Conservation (phyloP, 2,329 filamentous ascomycete species). For the Fusarium sp. region DNA sequence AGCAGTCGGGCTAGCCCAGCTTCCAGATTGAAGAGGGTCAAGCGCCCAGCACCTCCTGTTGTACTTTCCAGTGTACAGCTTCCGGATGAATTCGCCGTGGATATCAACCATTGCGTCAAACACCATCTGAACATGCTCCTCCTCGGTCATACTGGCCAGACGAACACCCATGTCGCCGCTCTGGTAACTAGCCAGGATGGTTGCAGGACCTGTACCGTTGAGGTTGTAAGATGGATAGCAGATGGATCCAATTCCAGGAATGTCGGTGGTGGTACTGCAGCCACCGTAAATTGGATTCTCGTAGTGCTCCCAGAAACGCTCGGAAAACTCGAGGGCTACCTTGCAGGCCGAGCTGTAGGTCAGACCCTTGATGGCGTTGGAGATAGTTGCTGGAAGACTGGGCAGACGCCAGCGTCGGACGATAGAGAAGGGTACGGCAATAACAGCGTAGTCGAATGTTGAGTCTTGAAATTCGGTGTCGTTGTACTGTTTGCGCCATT, state of each 20-base stretch:
- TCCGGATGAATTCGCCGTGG: neutral
- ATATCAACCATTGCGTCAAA: conserved; percentile 12
- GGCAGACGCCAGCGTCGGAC: conserved; percentile 18
- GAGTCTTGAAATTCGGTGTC: conserved; percentile 15
- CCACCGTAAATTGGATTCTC: conserved; percentile 12
- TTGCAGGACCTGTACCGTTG: conserved; percentile 1
- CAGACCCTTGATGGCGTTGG: conserved; percentile 16
- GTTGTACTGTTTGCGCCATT: conserved; percentile 12
- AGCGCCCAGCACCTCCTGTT: conserved; percentile 21
- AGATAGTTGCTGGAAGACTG: neutral
- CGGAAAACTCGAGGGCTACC: conserved; percentile 9
- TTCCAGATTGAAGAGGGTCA: conserved; percentile 21
- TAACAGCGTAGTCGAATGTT: neutral
- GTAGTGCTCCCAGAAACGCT: conserved; percentile 22
- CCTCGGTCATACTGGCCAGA: neutral
- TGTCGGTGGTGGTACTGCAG: conserved; percentile 6
- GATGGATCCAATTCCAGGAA: neutral
- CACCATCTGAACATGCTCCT: conserved; percentile 13
- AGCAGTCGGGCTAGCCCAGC: conserved; percentile 15
- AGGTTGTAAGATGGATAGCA: conserved; percentile 22
- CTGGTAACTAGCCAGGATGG: conserved; percentile 12
- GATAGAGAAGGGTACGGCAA: conserved; percentile 10
- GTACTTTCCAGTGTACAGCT: conserved; percentile 9
- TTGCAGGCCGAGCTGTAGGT: conserved; percentile 13
- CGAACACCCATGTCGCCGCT: conserved; percentile 22